Base-by-base conservation (phyloP, 2,329 filamentous ascomycete species). In the Aspergillus latus region DNA sequence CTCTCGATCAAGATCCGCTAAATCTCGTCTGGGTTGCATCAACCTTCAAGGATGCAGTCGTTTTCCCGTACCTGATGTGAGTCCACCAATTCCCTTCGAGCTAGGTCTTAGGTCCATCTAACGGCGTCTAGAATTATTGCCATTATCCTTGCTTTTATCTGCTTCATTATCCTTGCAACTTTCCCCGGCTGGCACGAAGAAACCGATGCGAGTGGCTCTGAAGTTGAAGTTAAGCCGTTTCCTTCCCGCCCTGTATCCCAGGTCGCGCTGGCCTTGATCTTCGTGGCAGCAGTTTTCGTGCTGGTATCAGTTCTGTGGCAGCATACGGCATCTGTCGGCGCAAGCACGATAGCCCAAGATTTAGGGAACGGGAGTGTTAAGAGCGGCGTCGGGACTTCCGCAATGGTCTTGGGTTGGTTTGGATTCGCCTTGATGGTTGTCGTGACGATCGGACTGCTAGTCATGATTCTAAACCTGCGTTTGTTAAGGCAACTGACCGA, bases 101-200 rank as follows among this genome's bases (percentile, higher is more conserved):
- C 29, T 6, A 30, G 2, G 15, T 36, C 26, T 6, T 21, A 21
- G 21, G 40, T 15, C 9, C 9, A 26, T 5, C 37, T 52, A 28
- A 46, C 49, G 44, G 57, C 51, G 60, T 60, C 52, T 30, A 94
- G 90, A 62, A 99, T 99, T 79, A 92, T 99, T 69, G 94, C 94
- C 70, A 92, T 97, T 71, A 90, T 99, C 73, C 92, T 99, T 69
- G 92, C 94, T 65, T 97, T 97, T 78, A 83, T 97, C 74, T 96
- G 92, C 74, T 90, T 99, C 72, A 84, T 99, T 60, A 85, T 99
- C 42, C 87, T 99, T 52, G 93, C 92, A 53, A 97, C 94, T 34
- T 99, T 97, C 77, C 94, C 94, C 1, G 92, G 92, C 62, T 99
- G 94, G 91, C 92, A 97, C 75, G 91, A 96, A 75, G 91, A 96